Percentiles rank a stretch among this genome's conserved stretches.
These are phyloP conservation scores for Suillus occidentalis DNA, from an alignment of 768 basidiomycete genomes.

Conservation along the genomic window DNA sequence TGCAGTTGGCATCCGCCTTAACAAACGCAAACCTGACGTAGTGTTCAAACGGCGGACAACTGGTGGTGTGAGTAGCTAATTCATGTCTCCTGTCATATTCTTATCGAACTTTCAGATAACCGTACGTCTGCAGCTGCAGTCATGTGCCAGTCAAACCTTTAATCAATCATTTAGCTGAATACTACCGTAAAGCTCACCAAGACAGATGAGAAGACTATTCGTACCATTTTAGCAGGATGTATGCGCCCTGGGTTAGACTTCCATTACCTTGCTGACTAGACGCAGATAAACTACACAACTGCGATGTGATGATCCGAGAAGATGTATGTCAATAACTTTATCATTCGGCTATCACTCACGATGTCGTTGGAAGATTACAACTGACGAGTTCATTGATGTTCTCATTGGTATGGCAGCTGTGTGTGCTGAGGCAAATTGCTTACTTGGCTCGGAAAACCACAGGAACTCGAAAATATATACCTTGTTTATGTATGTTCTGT, in stretches of 20 bases:
- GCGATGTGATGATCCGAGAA: conserved; percentile 98
- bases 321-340: conserved; percentile 57
- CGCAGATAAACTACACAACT: conserved; percentile 86
- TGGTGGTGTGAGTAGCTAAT: conserved; percentile 67
- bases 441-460: not conserved
- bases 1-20: conserved; percentile 93
- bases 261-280: conserved; percentile 9
- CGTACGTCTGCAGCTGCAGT: conserved; percentile 34
- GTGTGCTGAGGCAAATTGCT: not conserved
- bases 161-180: conserved; percentile 55
- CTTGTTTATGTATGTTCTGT: conserved; percentile 73
- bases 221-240: conserved; percentile 90
- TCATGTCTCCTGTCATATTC: conserved; percentile 11
- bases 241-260: conserved; percentile 21
- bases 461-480: conserved; percentile 94
- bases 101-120: conserved; percentile 57
- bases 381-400: conserved; percentile 98
- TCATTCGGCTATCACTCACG: conserved; percentile 9
- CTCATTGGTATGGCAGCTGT: conserved; percentile 64
- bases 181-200: conserved; percentile 91
- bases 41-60: conserved; percentile 93
- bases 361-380: conserved; percentile 65
- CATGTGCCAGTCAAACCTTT: not conserved
- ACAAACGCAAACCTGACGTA: conserved; percentile 87
- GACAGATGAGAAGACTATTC: conserved; percentile 93